Base-by-base conservation (phyloP, 2,329 filamentous ascomycete genomes). In the Cladosporium halotolerans region DNA sequence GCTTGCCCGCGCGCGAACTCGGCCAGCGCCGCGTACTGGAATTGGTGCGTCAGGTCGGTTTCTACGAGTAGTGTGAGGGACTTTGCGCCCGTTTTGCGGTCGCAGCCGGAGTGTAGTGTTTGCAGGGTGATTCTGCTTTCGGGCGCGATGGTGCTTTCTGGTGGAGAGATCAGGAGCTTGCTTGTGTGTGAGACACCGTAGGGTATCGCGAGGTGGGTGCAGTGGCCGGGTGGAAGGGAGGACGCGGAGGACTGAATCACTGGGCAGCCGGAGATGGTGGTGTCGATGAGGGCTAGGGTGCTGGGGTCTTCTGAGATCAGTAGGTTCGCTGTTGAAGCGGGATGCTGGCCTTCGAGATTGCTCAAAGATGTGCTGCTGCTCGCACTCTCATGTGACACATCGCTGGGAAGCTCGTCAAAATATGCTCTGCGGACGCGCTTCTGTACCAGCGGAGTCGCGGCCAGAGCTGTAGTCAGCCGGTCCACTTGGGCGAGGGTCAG, bases 181-280 rank as follows among this genome's bases (percentile, higher is more conserved):
- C 58, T 63, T 45, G 62, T 62, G 18, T 59, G 55, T 13, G 60
- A 58, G 4, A 57, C 57, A n/a, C 61, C 63, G 47, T 63, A 66
- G 1, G 65, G 58, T 7, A 66, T 52, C 11, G 59, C 62, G 13
- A 66, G 54, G 45, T 62, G 65, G 9, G 57, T 62, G 50, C 63
- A 65, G 16, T 57, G 54, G 4, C 66, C 64, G 7, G 65, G 41
- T 9, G 54, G 39, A 5, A 63, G 49, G 5, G 56, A 50, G 16
- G 60, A 58, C 5, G 58, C 42, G 60, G 45, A 66, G 58, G 14
- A 62, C 62, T 13, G 61, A 54, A n/a, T 8, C 4, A 53, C 14
- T 38, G 48, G 48, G 18, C 34, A 34, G 4, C 66, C 65, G 32
- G 60, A 55, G 9, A 65, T 47, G 33, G 58, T 64, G 8, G 62